Evolutionary conservation across 345 rosid species (phyloP), one percentile per base, ranked within the genome.

Genomic region (Sapria himalayana): DNA sequence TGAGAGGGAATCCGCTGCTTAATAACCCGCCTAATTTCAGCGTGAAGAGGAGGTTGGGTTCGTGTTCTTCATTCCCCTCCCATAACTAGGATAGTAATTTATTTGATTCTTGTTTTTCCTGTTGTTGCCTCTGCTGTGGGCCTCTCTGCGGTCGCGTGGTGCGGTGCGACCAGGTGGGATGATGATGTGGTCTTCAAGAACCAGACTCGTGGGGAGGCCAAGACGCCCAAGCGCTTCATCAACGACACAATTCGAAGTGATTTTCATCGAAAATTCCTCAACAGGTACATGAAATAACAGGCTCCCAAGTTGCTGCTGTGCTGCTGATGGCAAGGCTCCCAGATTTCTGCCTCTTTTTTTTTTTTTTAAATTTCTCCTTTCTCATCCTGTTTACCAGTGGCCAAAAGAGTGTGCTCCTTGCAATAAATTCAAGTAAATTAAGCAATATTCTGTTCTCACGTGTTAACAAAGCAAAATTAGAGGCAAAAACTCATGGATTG

Each of bases 121-220:
- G n/a, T n/a, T n/a, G n/a, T n/a, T n/a, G n/a, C n/a, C n/a, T n/a
- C n/a, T n/a, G n/a, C n/a, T n/a, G n/a, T n/a, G n/a, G n/a, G n/a
- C n/a, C n/a, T n/a, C n/a, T n/a, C n/a, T n/a, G n/a, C n/a, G n/a
- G n/a, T n/a, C n/a, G n/a, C n/a, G n/a, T n/a, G n/a, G n/a, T n/a
- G n/a, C n/a, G n/a, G n/a, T n/a, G n/a, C n/a, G 36, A 22, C 54
- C 60, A 89, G 98, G 69, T 89, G 98, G 98, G 98, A 89, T 25
- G 98, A 89, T 33, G 98, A 89, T 70, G 98, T 89, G 48, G 93
- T 82, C 4, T 82, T 89, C 68, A 89, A 82, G 77, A 89, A 89
- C 55, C 98, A 89, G 70, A 72, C 98, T 11, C 82, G 98, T 20
- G 98, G 95, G 16, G 98, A 82, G 69, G 69, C 70, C 48, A 89